Base-by-base conservation (phyloP, 139 green algal genomes). In the Chlorella sp. region DNA sequence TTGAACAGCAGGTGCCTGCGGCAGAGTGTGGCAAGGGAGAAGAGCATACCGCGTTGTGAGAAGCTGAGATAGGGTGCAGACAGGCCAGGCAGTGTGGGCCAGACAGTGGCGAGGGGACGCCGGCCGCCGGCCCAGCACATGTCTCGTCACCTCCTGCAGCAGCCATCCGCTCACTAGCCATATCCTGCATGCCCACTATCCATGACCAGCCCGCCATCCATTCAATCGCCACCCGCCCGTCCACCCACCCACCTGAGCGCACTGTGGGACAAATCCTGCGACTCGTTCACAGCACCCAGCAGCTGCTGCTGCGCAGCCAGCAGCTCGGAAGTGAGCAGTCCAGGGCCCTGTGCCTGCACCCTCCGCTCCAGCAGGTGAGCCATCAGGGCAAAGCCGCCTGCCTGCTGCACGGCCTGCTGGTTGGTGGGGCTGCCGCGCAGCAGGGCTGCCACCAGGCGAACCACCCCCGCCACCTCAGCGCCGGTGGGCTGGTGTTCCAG, bases 391-490 rank as follows among this genome's bases (percentile, higher is more conserved):
- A 82, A 39, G 6, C 86, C 87, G 30, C 57, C 81, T 0, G 85
- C 81, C 60, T 90, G 64, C 15, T 78, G n/a, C 71, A 91, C 78
- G 20, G 55, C 81, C 67, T 86, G 85, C 38, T 85, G 78, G 78
- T 92, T 92, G 67, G 81, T 57, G 9, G 85, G 80, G 73, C 74
- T 89, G 44, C 88, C 82, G 34, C 83, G 63, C 68, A 91, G 75
- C 47, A 93, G 85, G 20, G 87, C 80, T 1, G 56, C 56, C 67
- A 85, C 64, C 51, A 88, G 67, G 44, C n/a, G 64, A 41, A 80
- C 32, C 20, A 89, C 87, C 1, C 78, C 84, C 36, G 81, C 81
- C 30, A 83, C 84, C 57, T 16, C 38, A 20, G 62, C 32, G 21
- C 78, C 41, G 78, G 62, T 28, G 21, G 26, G 74, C 74, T n/a